Evolutionary conservation across 306 rosid genomes (phyloP).

Genomic region (Herpetospermum pedunculosum): DNA sequence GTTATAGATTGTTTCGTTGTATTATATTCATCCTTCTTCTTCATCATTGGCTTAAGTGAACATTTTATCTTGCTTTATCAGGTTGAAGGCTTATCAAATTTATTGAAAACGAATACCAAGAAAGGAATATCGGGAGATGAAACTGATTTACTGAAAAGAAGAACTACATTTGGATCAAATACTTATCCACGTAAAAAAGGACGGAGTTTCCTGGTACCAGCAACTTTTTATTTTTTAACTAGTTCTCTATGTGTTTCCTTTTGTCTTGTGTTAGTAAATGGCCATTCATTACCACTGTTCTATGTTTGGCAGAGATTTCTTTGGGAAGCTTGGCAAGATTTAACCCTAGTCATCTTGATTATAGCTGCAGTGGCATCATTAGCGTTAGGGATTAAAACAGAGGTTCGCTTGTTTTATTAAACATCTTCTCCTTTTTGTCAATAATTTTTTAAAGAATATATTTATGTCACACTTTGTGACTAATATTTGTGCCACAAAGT

Average conservation of each 20-base stretch:
- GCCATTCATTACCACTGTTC: neutral
- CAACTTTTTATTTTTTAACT: neutral
- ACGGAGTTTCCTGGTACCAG: constrained; percentile 59
- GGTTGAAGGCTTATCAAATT: constrained; percentile 60
- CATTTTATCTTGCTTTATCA: constrained; percentile 17
- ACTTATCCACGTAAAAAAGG: constrained; percentile 95
- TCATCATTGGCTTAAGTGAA: constrained; percentile 3
- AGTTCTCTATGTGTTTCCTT: neutral
- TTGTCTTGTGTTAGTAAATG: neutral
- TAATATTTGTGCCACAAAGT: neutral
- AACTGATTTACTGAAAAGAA: constrained; percentile 39
- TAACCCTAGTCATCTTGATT: constrained; percentile 79
- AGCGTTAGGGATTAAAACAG: constrained; percentile 75
- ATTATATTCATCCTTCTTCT: neutral
- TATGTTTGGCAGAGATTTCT: constrained; percentile 61
- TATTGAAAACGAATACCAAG: constrained; percentile 44
- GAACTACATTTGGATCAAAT: constrained; percentile 73
- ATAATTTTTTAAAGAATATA: neutral
- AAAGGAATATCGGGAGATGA: constrained; percentile 65
- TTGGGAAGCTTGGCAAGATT: constrained; percentile 99
- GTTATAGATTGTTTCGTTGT: neutral
- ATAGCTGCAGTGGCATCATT: constrained; percentile 81
- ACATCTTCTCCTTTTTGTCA: constrained; percentile 1
- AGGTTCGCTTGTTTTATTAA: constrained; percentile 35
- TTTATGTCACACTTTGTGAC: neutral